Percentiles rank a stretch among this genome's conserved stretches.
Evolutionary conservation across 2,329 filamentous ascomycete genomes (phyloP).

Genomic region (Trichoderma asperellum): DNA sequence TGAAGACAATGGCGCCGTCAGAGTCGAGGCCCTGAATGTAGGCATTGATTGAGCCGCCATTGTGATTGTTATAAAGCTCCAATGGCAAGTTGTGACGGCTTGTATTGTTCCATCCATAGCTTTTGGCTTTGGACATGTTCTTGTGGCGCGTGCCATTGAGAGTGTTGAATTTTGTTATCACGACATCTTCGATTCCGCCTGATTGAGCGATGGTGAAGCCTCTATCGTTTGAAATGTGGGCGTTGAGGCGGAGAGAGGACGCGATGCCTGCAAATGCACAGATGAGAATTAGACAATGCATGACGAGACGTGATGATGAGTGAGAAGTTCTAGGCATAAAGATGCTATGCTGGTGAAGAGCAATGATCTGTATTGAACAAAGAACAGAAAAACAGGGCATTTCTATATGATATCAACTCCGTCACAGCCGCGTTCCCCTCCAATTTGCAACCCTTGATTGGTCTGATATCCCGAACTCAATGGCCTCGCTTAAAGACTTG

Average conservation of each 20-base stretch:
- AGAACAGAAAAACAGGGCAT: not conserved
- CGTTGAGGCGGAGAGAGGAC: not conserved
- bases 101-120: not conserved
- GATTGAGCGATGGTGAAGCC: slow-evolving; percentile 41
- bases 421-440: too few species aligned
- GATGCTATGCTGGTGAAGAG: not conserved
- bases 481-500: not conserved
- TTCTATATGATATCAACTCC: not conserved
- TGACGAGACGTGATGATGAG: not conserved
- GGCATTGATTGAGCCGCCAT: slow-evolving; percentile 45
- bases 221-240: not conserved
- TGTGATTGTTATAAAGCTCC: slow-evolving; percentile 50
- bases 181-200: slow-evolving; percentile 39
- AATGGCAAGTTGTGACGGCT: slow-evolving; percentile 34
- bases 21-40: slow-evolving; percentile 53
- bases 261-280: not conserved
- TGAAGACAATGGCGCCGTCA: slow-evolving; percentile 47
- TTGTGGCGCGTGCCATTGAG: slow-evolving; percentile 45
- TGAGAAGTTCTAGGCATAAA: not conserved
- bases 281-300: not conserved
- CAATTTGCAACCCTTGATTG: not conserved
- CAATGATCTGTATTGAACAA: not conserved
- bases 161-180: slow-evolving; percentile 46
- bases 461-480: not conserved
- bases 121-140: slow-evolving; percentile 3